Evolutionary conservation across 257 asterid genomes (phyloP), one percentile per base, ranked within the genome.

Genomic region (Solanum infundibuliforme): DNA sequence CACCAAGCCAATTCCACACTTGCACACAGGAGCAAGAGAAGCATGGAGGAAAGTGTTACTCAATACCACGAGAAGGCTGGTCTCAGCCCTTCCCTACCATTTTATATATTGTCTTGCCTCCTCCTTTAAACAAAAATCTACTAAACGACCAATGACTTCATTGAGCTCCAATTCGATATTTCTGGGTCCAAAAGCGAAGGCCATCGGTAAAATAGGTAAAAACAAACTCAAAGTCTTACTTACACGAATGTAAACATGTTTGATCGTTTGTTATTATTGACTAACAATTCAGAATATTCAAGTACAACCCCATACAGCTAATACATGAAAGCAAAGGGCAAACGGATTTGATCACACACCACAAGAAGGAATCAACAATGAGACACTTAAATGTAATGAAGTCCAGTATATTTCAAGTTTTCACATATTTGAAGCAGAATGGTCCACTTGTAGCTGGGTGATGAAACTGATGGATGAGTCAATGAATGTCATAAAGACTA

Each of bases 401-500:
- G 84, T 27, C 65, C 36, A 43, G 84, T 43, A 43, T 79, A 81
- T 81, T 81, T 81, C 85, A 81, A 46, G 85, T 81, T 81, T 43
- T 81, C 69, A 29, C 85, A 81, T 81, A 81, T 48, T 62, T 77
- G 55, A 75, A 76, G 75, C 39, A 62, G 52, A 65, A 12, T 31
- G 16, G 55, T 65, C 62, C 81, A 84, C 81, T 68, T 38, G 21
- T 34, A 48, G 36, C 46, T 71, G 38, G 20, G 20, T 60, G 68
- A 86, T 12, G 38, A 25, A 83, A 83, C 84, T 74, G 52, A 52
- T 31, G 8, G 55, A 48, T 21, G 39, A 55, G 58, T 27, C 48
- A 73, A 73, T 72, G 36, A 48, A 52, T 66, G 25, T 71, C 68
- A 86, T 76, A 62, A 88, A 60, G 62, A 92, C 97, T 94, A 92